These are phyloP conservation scores for Solanum pimpinellifolium DNA, from an alignment of 257 asterid species.

Conservation along the genomic window DNA sequence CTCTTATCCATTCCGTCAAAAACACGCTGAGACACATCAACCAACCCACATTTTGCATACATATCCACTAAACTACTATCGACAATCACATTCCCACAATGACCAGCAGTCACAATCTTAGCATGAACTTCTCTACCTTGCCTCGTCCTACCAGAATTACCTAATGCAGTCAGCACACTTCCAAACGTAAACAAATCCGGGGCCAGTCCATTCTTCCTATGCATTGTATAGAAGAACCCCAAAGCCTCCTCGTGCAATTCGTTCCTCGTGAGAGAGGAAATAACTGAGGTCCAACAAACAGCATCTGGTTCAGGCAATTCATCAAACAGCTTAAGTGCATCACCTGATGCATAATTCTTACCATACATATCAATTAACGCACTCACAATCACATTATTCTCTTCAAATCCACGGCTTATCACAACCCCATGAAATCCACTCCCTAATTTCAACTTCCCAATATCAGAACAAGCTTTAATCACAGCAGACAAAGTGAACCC, in stretches of 20 bases:
- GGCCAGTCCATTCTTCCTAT: slow-evolving; percentile 17
- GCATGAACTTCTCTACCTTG: slow-evolving; percentile 67
- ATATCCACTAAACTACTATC: slow-evolving; percentile 67
- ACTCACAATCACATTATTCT: slow-evolving; percentile 44
- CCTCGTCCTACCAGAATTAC: slow-evolving; percentile 58
- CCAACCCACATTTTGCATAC: slow-evolving; percentile 62
- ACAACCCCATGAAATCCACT: slow-evolving; percentile 53
- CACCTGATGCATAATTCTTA: slow-evolving; percentile 15
- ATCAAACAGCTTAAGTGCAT: slow-evolving; percentile 45
- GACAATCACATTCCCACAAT: slow-evolving; percentile 42
- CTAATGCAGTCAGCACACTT: slow-evolving; percentile 64
- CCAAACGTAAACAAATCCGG: slow-evolving; percentile 70
- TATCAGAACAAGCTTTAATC: slow-evolving; percentile 56
- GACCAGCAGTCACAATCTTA: slow-evolving; percentile 31
- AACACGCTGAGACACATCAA: slow-evolving; percentile 46
- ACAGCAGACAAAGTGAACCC: slow-evolving; percentile 60
- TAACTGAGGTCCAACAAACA: slow-evolving; percentile 66
- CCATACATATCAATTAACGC: slow-evolving; percentile 87
- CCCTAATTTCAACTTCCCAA: slow-evolving; percentile 31
- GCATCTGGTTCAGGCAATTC: slow-evolving; percentile 72
- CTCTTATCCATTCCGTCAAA: slow-evolving; percentile 55
- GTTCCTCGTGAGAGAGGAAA: slow-evolving; percentile 67
- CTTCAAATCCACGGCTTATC: slow-evolving; percentile 34
- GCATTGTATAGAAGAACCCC: slow-evolving; percentile 37
- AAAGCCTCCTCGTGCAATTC: slow-evolving; percentile 57